Base-by-base conservation (phyloP, 1,139 yeast genomes). In the Magnusiomyces magnusii region DNA sequence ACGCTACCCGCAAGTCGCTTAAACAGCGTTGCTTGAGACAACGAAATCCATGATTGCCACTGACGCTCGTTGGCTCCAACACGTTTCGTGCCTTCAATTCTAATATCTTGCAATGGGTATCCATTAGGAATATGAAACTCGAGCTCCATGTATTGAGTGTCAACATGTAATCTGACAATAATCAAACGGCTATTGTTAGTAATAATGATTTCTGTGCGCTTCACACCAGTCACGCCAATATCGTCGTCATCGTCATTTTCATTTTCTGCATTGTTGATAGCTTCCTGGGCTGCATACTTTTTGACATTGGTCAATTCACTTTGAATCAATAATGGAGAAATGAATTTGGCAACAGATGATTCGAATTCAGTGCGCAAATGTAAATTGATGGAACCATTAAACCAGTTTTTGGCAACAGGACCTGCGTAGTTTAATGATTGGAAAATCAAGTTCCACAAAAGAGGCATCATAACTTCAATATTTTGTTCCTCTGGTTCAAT, bases 41-140 rank as follows among this genome's bases (percentile, higher is more conserved):
- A 93, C 69, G 93, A 76, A 34, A 93, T 75, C 99, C 99, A 93
- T 0, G 96, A 93, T 66, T 90, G 86, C 96, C 97, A 92, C 73
- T 89, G 93, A 63, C 83, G 84, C 66, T 93, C 98, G 65, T 87
- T 88, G 19, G 92, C 95, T 19, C 99, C 99, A 51, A 91, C 80
- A 63, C 96, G 79, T 59, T 84, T 80, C 1, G 89, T 82, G 0
- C 97, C 97, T 57, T 82, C 85, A 0, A 93, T 92, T 17, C 76
- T 75, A 19, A 91, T 86, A 63, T 83, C 87, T 17, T 82, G 78
- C 57, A 91, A 77, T 1, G 98, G 98, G 65, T 84, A 92, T 50
- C 82, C 79, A 0, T 77, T 69, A 0, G 97, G 97, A 21, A 91
- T 74, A 57, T 78, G 79, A 61, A 92, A 84, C 0, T 84, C 81